Evolutionary conservation across 768 basidiomycete species (phyloP).

Genomic region (Leccinellum luteum): DNA sequence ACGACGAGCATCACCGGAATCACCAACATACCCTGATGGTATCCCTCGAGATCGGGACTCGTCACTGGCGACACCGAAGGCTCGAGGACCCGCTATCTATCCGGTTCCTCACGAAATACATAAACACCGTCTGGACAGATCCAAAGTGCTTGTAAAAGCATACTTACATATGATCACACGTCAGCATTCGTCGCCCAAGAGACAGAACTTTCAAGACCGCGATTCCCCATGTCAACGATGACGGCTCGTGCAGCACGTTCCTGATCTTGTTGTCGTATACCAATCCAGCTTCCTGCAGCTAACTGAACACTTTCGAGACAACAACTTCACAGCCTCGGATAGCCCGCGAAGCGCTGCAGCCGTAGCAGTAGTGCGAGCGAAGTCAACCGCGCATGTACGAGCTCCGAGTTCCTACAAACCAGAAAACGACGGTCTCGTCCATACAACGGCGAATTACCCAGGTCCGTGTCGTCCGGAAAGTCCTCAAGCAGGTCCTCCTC

Average conservation of each 20-base stretch:
- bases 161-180: too few species aligned
- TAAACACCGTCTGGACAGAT: constrained; percentile 52
- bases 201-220: not conserved
- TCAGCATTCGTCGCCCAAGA: not conserved
- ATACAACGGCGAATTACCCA: constrained; percentile 37
- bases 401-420: constrained; percentile 70
- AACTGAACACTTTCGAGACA: constrained; percentile 58
- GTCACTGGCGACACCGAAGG: constrained; percentile 35
- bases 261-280: constrained; percentile 95
- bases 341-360: constrained; percentile 62
- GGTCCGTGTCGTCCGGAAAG: constrained; percentile 83
- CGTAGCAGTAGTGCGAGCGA: constrained; percentile 44
- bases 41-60: constrained; percentile 86
- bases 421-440: not conserved
- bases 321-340: too few species aligned
- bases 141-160: too few species aligned
- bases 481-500: constrained; percentile 31
- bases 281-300: constrained; percentile 72
- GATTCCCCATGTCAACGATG: constrained; percentile 50
- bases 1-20: not conserved
- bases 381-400: constrained; percentile 72
- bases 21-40: too few species aligned
- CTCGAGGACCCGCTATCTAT: constrained; percentile 73
- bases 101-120: constrained; percentile 96
- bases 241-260: constrained; percentile 56